Percentiles rank a stretch among this genome's conserved stretches.
Conservation (phyloP, 305 asterid genomes). For the Solanum hybrid region DNA sequence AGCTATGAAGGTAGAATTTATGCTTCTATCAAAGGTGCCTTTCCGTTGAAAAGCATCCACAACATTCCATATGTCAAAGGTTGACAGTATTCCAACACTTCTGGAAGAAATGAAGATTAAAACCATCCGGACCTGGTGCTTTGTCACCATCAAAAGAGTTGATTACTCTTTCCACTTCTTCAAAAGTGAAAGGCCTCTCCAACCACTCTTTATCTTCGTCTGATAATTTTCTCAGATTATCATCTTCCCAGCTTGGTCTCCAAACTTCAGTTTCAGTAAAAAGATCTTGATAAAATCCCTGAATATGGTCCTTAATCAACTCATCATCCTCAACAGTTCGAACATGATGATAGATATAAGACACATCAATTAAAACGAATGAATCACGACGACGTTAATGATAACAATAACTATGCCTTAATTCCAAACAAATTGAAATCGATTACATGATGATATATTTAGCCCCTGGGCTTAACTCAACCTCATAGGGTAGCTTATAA, state of each 20-base stretch:
- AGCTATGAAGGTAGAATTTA: neutral
- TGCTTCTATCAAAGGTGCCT: neutral
- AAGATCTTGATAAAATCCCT: neutral
- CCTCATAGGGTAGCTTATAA: neutral
- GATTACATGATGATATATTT: neutral
- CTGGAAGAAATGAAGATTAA: neutral
- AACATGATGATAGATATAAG: neutral
- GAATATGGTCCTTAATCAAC: neutral
- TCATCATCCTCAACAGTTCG: neutral
- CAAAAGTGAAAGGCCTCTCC: neutral
- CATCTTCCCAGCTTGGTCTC: neutral
- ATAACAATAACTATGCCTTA: neutral
- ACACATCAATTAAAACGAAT: neutral
- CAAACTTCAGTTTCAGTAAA: neutral
- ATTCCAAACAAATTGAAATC: neutral
- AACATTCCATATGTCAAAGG: neutral
- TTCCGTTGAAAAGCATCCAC: neutral
- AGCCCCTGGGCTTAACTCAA: neutral
- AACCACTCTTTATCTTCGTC: neutral
- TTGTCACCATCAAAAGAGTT: neutral
- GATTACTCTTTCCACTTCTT: neutral
- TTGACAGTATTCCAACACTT: neutral
- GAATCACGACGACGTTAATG: neutral
- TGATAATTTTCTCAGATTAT: no score
- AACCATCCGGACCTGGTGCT: neutral